Base-by-base conservation (phyloP, 1,284 basidiomycete species). In the Cryptococcus amylolentus region DNA sequence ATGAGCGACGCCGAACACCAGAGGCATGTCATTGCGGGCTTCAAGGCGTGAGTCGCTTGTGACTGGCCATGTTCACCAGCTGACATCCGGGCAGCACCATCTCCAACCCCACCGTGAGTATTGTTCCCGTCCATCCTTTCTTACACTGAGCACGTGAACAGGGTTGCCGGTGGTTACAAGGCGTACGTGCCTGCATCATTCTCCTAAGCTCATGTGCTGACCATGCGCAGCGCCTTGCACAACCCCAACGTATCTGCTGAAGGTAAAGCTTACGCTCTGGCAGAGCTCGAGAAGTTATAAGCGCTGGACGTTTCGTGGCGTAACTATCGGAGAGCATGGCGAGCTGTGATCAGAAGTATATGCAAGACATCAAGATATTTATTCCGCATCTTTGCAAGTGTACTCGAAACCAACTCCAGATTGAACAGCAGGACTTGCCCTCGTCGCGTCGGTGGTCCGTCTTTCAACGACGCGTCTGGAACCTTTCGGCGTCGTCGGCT, bases 11-110 rank as follows among this genome's bases (percentile, higher is more conserved):
- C 31, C 31, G 13, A 44, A 55, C 60, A 68, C 40, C 52, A 64
- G 37, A 54, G 63, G 44, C 55, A 52, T 16, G 54, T 60, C 13
- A 39, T 68, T n/a, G 64, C 61, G 7, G 66, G 66, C 20, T 63
- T 66, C 58, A 68, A 68, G 54, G 60, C 64, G 66, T 68, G 40
- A 60, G 64, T 62, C 18, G 6, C 31, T 35, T 35, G 31, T 10
- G 6, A 10, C 31, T 35, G 5, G 9, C 4, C 26, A 5, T 20
- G 27, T 16, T 13, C 9, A 35, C 12, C 16, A 18, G 4, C 18
- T 35, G 20, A n/a, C 14, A 42, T 13, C 9, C 41, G 26, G 8
- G 23, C 16, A 42, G 41, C 23, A 42, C 41, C 16, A 10, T 42
- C 10, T n/a, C 41, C n/a, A 42, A 42, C 41, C 41, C 41, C 41